Conservation (phyloP, 2,329 filamentous ascomycete species). For the Fusarium sp. region DNA sequence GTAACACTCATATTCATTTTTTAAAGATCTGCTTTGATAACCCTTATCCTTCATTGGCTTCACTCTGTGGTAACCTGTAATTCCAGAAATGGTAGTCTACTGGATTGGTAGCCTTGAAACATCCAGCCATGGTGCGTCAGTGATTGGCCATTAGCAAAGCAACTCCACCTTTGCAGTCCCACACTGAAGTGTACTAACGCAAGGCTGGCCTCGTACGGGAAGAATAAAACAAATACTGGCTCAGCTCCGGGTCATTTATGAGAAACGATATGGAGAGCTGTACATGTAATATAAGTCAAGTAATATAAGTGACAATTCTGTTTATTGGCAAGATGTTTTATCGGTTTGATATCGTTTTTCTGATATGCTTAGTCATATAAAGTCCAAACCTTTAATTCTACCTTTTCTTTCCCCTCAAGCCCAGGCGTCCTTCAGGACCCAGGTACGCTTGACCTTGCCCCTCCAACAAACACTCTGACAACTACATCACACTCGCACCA, state of each 20-base stretch:
- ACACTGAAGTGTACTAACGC: conserved; percentile 20
- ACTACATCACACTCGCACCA: conserved; percentile 29
- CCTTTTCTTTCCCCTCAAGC: not conserved
- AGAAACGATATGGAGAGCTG: not conserved
- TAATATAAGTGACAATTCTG: not conserved
- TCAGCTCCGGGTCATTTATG: not conserved
- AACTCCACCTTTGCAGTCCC: not conserved
- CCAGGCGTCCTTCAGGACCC: not conserved
- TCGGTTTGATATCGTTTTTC: not conserved
- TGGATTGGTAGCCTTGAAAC: conserved; percentile 22
- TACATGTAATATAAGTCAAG: not conserved
- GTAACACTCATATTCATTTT: not conserved
- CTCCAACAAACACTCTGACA: conserved; percentile 40
- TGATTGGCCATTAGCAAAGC: conserved; percentile 10
- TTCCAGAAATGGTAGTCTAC: not conserved
- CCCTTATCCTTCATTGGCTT: not conserved
- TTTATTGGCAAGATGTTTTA: not conserved
- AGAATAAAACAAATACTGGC: not conserved
- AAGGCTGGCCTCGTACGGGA: conserved; percentile 39
- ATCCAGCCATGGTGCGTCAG: not conserved
- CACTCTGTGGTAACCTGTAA: not conserved
- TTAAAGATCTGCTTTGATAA: not conserved
- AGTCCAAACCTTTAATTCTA: not conserved
- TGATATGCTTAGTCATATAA: not conserved
- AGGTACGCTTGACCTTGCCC: conserved; percentile 31